Evolutionary conservation across 345 rosid species (phyloP).

Genomic region (Mangifera indica): DNA sequence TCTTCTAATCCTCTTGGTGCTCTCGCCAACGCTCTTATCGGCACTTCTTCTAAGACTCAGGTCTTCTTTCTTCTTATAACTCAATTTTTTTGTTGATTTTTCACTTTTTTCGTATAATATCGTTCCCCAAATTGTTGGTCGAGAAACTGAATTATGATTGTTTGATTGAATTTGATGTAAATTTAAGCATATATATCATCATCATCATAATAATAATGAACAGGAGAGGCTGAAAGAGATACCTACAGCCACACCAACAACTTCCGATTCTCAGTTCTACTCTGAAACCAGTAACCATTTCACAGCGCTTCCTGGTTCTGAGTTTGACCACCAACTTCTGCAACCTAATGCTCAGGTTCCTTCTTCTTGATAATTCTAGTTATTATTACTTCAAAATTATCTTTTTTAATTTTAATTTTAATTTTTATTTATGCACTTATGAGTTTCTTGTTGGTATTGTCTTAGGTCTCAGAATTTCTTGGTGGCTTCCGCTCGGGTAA

Average conservation of each 20-base stretch:
- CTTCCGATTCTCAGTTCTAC: slow-evolving; percentile 50
- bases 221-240: slow-evolving; percentile 90
- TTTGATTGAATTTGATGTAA: background rate
- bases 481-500: slow-evolving; percentile 60
- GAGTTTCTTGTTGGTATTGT: background rate
- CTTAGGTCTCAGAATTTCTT: slow-evolving; percentile 78
- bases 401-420: background rate
- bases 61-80: slow-evolving; percentile 30
- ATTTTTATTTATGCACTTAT: background rate
- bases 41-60: slow-evolving; percentile 93
- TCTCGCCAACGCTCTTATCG: slow-evolving; percentile 85
- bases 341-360: slow-evolving; percentile 68
- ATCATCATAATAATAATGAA: slow-evolving; percentile 4
- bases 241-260: slow-evolving; percentile 52
- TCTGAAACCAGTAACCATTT: slow-evolving; percentile 42
- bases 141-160: background rate
- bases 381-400: background rate
- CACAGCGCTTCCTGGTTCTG: slow-evolving; percentile 81
- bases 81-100: background rate
- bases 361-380: background rate
- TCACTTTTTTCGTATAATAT: background rate
- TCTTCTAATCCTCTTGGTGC: slow-evolving; percentile 91
- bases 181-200: too few relatives aligned
- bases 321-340: slow-evolving; percentile 59
- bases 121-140: background rate